Base-by-base conservation (phyloP, 2,329 filamentous ascomycete species). In the Stagonosporopsis tanaceti region DNA sequence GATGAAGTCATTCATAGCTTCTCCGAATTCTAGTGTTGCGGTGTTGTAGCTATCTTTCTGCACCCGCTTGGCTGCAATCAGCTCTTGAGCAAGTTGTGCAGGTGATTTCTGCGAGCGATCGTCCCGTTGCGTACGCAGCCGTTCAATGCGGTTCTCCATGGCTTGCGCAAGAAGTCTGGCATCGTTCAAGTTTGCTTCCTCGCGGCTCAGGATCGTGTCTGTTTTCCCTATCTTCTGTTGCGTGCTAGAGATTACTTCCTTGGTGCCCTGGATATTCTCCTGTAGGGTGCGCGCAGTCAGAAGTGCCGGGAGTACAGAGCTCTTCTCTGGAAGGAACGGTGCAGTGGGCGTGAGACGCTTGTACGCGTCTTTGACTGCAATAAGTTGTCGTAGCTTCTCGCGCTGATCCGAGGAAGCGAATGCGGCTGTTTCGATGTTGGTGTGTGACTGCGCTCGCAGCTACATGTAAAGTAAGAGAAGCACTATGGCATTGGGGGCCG, bases 301-400 rank as follows among this genome's bases (percentile, higher is more conserved):
- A 4, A 96, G 80, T 6, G 88, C 86, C 3, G 91, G 90, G 6
- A 95, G 76, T 6, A 88, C 81, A 20, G 91, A 94, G 47, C 84
- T 85, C 9, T 85, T 79, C 24, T 82, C 80, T 2, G 91, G 91
- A 22, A 94, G 78, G 64, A 87, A 86, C 8, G 89, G 88, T 48
- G 87, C 82, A 14, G 83, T 81, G 40, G 84, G 78, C 12, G 86
- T 83, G 44, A 92, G 78, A 15, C 84, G 82, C 50, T 86, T 83
- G 66, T 93, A 92, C 3, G 89, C 90, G 47, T 81, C 78, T 65
- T 85, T 87, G 69, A 93, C 79, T 38, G 78, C 72, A 47, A 76
- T 75, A 25, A 85, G 76, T 70, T 87, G 84, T 53, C 68, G 68
- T 12, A 79, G 67, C 48, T 69, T 75, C 42, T 73, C 65, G 24